These are phyloP conservation scores for Hibiscus tridactylites DNA, from an alignment of 345 rosid species.

Conservation along the genomic window DNA sequence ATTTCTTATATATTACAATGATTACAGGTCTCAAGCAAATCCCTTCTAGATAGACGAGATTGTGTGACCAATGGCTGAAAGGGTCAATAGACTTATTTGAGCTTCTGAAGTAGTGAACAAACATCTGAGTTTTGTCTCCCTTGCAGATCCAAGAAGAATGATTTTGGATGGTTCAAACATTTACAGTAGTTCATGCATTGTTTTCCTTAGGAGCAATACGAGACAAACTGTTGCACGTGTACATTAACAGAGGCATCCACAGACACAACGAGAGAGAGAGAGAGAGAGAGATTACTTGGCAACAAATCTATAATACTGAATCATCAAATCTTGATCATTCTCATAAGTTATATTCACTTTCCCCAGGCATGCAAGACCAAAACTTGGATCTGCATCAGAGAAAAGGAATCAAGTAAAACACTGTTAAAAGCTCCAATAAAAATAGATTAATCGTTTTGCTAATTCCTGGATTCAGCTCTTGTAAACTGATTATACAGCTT, in stretches of 20 bases:
- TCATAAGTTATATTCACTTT: constrained; percentile 60
- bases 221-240: not conserved
- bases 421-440: not conserved
- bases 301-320: constrained; percentile 62
- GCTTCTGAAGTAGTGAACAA: not conserved
- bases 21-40: not conserved
- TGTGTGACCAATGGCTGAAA: not conserved
- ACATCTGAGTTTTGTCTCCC: not conserved
- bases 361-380: constrained; percentile 73
- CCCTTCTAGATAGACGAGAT: not conserved
- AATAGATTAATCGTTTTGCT: not conserved
- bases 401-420: constrained; percentile 3
- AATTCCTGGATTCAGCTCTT: not conserved
- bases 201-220: not conserved
- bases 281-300: constrained; percentile 39
- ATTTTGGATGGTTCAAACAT: not conserved
- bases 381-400: constrained; percentile 50
- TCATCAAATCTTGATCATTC: constrained; percentile 71
- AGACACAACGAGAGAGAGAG: not conserved
- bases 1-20: not conserved
- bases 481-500: not conserved
- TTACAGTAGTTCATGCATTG: not conserved
- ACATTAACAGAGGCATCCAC: not conserved
- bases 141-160: not conserved
- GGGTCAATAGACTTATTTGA: not conserved